Evolutionary conservation across 2,329 filamentous ascomycete genomes (phyloP), one percentile per base, ranked within the genome.

Genomic region (Claviceps maximensis): DNA sequence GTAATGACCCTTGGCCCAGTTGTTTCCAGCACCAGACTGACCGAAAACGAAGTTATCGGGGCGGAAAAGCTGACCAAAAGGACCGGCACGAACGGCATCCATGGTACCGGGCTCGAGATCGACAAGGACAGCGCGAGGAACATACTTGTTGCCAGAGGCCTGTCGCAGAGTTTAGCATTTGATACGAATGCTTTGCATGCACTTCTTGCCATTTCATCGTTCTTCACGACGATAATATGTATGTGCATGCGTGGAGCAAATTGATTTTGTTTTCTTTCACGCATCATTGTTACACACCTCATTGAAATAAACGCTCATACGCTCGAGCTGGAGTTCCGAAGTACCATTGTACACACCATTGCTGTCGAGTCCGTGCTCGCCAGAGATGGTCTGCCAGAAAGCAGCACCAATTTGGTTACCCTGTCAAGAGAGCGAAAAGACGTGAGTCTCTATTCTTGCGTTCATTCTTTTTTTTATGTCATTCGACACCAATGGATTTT

Each of bases 361-460:
- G 76, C 87, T 87, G 75, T 97, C 93, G 69, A 98, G 89, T 70
- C 91, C 91, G 74, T 98, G 93, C 81, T 89, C 86, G 74, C 84
- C 83, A 67, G 86, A 87, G 71, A 89, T 89, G 66, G 78, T 86
- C 74, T 89, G 86, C 86, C 93, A 98, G 83, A 98, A 98, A 76
- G 93, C 93, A 80, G 93, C 91, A 90, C 93, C 93, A 66, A 97
- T 95, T 87, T 97, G 93, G 86, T 97, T 97, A 83, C 93, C 91
- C 90, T 96, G 21, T 56, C 27, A 44, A 29, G 12, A 17, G 15
- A 29, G 12, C 21, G 19, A 29, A 27, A 29, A 23, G 12, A 8
- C 3, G 67, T 77, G 64, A 75, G 70, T 62, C 56, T 59, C 57
- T 57, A 47, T 38, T 47, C n/a, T n/a, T n/a, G n/a, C n/a, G n/a